phyloP scores from a whole-genome alignment of 1,139 yeast species.

The Yamadazyma diospyri region DNA sequence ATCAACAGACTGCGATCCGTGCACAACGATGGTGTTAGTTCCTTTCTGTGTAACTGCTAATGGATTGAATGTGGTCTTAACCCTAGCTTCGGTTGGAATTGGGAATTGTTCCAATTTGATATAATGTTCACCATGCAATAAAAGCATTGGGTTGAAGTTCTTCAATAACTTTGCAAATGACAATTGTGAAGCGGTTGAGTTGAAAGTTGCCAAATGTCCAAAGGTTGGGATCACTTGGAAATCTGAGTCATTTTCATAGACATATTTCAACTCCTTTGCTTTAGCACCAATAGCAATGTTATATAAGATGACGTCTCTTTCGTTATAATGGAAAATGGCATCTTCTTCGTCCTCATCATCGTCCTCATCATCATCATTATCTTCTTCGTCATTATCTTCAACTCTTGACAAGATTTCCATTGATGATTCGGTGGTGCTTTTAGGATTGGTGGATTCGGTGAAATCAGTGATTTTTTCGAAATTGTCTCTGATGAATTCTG shows the following conservation, averaged over 20 bases:
- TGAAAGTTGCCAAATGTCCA: constrained; percentile 77
- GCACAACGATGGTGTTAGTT: constrained; percentile 78
- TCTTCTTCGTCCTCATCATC: constrained; percentile 52
- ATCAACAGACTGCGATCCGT: constrained; percentile 72
- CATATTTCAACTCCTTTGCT: constrained; percentile 71
- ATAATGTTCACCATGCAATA: constrained; percentile 95
- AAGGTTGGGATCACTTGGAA: constrained; percentile 92
- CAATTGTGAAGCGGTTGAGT: constrained; percentile 48
- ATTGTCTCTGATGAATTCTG: constrained; percentile 69
- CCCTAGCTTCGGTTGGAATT: constrained; percentile 66
- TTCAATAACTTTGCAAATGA: constrained; percentile 60
- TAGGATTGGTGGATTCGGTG: constrained; percentile 57
- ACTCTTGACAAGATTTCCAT: constrained; percentile 73
- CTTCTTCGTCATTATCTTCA: constrained; percentile 49
- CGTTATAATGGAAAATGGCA: constrained; percentile 48
- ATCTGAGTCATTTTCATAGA: constrained; percentile 71
- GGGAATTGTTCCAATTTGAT: constrained; percentile 77
- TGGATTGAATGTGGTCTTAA: constrained; percentile 63
- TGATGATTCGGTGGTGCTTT: constrained; percentile 70
- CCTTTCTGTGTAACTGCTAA: constrained; percentile 82
- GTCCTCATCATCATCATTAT: constrained; percentile 45
- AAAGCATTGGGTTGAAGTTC: constrained; percentile 83
- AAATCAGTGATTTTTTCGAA: constrained; percentile 69
- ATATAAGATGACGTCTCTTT: constrained; percentile 76
- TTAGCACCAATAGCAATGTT: constrained; percentile 89